Evolutionary conservation across 2,329 filamentous ascomycete genomes (phyloP).

Genomic region (Corinectria fuckeliana): DNA sequence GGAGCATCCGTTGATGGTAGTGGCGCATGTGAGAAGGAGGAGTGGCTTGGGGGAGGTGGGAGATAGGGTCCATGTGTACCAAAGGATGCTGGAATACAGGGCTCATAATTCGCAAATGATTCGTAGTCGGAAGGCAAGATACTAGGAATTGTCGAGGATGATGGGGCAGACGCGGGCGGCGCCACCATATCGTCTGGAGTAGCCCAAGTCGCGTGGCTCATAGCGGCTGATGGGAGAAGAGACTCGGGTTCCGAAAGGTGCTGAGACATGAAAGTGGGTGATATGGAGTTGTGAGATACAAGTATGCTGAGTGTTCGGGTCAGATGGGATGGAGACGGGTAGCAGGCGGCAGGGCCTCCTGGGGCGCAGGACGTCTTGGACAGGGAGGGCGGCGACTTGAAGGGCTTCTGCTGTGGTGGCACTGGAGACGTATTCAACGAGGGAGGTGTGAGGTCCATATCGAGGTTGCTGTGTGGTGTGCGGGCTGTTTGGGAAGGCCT

Average conservation of each 20-base stretch:
- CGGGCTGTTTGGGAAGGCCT: constrained; percentile 35
- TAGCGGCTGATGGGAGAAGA: constrained; percentile 41
- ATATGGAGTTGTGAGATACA: constrained; percentile 48
- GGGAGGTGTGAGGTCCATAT: constrained; percentile 59
- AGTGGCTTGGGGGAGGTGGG: constrained; percentile 40
- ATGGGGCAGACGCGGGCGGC: constrained; percentile 39
- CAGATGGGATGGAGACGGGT: constrained; percentile 53
- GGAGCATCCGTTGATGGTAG: constrained; percentile 27
- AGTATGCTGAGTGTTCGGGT: constrained; percentile 53
- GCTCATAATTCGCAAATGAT: constrained; percentile 56
- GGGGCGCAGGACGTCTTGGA: constrained; percentile 39
- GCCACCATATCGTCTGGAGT: constrained; percentile 49
- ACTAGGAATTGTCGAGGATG: constrained; percentile 51
- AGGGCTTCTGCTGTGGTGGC: constrained; percentile 36
- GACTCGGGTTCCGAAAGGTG: constrained; percentile 35
- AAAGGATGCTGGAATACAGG: constrained; percentile 50
- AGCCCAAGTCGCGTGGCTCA: constrained; percentile 54
- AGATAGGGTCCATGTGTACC: constrained; percentile 54
- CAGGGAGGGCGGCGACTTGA: constrained; percentile 39
- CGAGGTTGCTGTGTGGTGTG: constrained; percentile 37
- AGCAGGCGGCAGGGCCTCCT: constrained; percentile 50
- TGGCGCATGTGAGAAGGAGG: constrained; percentile 29
- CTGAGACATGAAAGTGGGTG: constrained; percentile 47
- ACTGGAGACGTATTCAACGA: constrained; percentile 53
- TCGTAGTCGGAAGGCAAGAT: constrained; percentile 59